phyloP scores from a whole-genome alignment of 2,329 filamentous ascomycete species.

The Fulvia fulva region DNA sequence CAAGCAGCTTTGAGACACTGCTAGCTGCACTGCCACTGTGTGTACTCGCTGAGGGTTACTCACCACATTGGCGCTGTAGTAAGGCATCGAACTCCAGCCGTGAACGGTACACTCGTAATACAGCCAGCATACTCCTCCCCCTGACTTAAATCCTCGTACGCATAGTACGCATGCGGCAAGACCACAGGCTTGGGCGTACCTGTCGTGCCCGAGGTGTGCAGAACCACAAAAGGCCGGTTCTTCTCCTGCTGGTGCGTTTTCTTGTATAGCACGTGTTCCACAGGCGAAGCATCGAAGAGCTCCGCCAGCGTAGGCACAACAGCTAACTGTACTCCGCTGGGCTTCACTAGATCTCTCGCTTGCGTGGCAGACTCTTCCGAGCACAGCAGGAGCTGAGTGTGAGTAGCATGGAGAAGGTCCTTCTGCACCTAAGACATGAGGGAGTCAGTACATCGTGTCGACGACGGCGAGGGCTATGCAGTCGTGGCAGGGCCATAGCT shows the following conservation, averaged over 20 bases:
- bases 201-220: conserved; percentile 17
- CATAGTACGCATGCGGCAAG: conserved; percentile 11
- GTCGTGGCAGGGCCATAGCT: no score
- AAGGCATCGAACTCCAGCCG: neutral
- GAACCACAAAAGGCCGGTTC: conserved; percentile 9
- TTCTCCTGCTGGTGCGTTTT: neutral
- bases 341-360: neutral
- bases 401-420: neutral
- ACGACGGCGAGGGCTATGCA: no score
- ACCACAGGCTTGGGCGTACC: conserved; percentile 15
- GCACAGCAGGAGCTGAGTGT: neutral
- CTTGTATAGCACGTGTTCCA: neutral
- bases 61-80: conserved; percentile 1
- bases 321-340: neutral
- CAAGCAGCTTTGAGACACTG: no score
- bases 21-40: no score
- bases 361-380: neutral
- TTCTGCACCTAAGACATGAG: no score
- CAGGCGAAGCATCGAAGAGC: conserved; percentile 3
- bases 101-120: neutral
- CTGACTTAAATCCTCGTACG: conserved; percentile 2
- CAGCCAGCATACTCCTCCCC: neutral
- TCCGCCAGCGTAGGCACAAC: conserved; percentile 5
- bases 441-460: no score
- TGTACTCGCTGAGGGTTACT: no score